phyloP scores from a whole-genome alignment of 1,139 yeast genomes.

The Zygosaccharomyces sapae region DNA sequence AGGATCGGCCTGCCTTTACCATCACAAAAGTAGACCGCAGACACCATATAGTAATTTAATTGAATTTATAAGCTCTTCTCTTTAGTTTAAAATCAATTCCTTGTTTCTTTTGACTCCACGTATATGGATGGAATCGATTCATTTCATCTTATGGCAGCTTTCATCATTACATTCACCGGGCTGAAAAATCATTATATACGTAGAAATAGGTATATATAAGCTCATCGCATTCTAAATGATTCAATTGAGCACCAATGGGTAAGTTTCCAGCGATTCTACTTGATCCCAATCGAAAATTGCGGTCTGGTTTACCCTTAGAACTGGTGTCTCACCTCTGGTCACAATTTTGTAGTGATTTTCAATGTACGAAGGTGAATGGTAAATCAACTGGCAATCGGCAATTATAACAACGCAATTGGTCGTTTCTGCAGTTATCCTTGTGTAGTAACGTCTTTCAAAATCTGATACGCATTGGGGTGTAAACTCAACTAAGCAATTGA shows the following conservation, averaged over 20 bases:
- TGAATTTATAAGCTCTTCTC: too few species aligned
- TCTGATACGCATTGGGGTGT: constrained; percentile 28
- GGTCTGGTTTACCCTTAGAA: constrained; percentile 25
- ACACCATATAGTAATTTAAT: constrained; percentile 57
- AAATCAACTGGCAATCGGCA: constrained; percentile 23
- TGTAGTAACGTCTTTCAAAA: constrained; percentile 22
- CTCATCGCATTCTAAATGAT: background rate
- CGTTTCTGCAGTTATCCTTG: constrained; percentile 27
- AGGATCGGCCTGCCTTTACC: constrained; percentile 84
- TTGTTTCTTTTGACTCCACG: too few species aligned
- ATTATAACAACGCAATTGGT: constrained; percentile 24
- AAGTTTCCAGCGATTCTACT: constrained; percentile 15
- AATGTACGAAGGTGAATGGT: constrained; percentile 12
- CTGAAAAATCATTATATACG: constrained; percentile 1
- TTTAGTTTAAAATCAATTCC: too few species aligned
- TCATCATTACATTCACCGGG: background rate
- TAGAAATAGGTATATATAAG: too few species aligned
- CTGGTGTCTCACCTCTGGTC: constrained; percentile 13
- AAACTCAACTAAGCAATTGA: constrained; percentile 32
- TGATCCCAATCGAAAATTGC: constrained; percentile 26
- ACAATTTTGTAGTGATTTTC: constrained; percentile 6
- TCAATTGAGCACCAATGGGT: constrained; percentile 11
- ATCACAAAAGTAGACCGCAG: constrained; percentile 87
- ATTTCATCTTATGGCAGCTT: background rate
- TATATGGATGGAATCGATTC: too few species aligned